Conservation (phyloP, 768 basidiomycete species). For the Xerocomus spinulosus region DNA sequence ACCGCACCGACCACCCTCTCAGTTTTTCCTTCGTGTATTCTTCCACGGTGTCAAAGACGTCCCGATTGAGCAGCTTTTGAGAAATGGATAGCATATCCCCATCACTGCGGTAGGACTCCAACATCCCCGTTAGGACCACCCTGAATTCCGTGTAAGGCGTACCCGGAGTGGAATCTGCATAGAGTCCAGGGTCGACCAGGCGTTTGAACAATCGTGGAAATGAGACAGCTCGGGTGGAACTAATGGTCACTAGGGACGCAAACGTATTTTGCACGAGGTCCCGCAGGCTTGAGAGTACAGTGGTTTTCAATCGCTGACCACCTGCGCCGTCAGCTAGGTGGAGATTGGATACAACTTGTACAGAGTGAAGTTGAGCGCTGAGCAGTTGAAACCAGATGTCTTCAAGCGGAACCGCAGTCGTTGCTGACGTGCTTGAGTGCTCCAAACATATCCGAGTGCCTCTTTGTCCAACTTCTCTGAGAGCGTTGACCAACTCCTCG, state of each 20-base stretch:
- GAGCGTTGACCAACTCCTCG: constrained; percentile 38
- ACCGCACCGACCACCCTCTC: constrained; percentile 57
- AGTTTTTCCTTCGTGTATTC: constrained; percentile 51
- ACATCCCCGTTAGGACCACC: constrained; percentile 87
- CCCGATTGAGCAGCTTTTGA: constrained; percentile 73
- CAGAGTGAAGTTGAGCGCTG: constrained; percentile 72
- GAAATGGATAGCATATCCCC: constrained; percentile 86
- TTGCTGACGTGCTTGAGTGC: constrained; percentile 46
- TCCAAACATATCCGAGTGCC: constrained; percentile 69
- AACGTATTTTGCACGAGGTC: constrained; percentile 82
- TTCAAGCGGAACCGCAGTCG: constrained; percentile 51
- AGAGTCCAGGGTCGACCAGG: constrained; percentile 69
- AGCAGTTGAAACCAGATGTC: constrained; percentile 90
- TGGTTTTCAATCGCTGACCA: constrained; percentile 19
- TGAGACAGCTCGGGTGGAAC: constrained; percentile 73
- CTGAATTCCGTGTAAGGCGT: constrained; percentile 88
- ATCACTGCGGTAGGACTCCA: constrained; percentile 90
- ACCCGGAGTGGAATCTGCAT: constrained; percentile 45
- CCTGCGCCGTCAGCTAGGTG: constrained; percentile 23
- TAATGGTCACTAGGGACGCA: constrained; percentile 75
- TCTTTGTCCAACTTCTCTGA: constrained; percentile 55
- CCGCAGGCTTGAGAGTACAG: constrained; percentile 50
- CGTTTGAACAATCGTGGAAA: constrained; percentile 93
- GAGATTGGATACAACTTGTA: constrained; percentile 61
- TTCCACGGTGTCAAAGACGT: constrained; percentile 72